A percentile compares a stretch with the other conserved stretches of the same genome.
Conservation (phyloP, 768 basidiomycete genomes). For the Cubamyces sp. region DNA sequence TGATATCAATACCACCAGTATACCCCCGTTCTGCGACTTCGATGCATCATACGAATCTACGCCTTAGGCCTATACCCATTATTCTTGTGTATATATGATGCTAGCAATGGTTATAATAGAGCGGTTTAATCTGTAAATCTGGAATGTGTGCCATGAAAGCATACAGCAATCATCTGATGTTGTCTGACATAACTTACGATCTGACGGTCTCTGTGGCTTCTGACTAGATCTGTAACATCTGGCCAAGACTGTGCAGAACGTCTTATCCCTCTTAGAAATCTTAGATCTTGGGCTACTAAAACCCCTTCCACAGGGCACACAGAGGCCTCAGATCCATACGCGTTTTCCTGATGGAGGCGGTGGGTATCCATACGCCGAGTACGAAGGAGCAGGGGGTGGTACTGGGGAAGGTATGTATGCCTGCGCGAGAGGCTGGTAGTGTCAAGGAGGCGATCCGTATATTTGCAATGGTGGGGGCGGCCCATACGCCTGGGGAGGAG, state of each 20-base stretch:
- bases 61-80: too few relatives aligned
- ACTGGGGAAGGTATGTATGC: conserved; percentile 3
- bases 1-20: background rate
- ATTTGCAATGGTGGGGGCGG: background rate
- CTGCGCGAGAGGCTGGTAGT: background rate
- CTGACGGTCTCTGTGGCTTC: background rate
- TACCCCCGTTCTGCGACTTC: too few relatives aligned
- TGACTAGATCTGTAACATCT: background rate
- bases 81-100: too few relatives aligned
- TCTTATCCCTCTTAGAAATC: background rate
- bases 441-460: conserved; percentile 6
- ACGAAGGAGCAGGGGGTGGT: background rate
- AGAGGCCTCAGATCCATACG: background rate
- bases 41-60: too few relatives aligned
- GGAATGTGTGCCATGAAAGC: too few relatives aligned
- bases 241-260: background rate
- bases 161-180: too few relatives aligned
- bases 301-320: background rate
- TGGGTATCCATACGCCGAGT: background rate
- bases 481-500: background rate
- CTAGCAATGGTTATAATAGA: too few relatives aligned
- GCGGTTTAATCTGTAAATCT: too few relatives aligned
- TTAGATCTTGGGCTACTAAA: background rate
- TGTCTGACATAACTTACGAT: too few relatives aligned
- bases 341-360: conserved; percentile 5